Evolutionary conservation across 441 rosid genomes (phyloP).

Genomic region (Lagerstroemia fauriei): DNA sequence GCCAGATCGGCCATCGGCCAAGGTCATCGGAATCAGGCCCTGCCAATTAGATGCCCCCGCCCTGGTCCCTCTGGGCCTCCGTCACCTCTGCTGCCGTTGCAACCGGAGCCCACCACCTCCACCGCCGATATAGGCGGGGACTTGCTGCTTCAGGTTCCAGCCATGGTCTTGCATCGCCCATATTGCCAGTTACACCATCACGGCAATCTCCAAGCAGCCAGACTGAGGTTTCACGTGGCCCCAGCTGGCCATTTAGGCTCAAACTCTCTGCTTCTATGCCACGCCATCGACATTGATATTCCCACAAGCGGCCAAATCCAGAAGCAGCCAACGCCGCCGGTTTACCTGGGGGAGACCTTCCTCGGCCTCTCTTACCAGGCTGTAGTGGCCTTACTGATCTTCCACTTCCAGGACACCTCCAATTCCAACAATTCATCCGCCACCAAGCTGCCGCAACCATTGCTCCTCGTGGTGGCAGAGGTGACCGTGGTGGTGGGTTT

Average conservation of each 20-base stretch:
- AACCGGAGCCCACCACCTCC: not conserved
- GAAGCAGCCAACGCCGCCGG: too few species aligned
- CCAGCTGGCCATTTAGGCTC: too few species aligned
- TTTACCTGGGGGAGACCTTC: too few species aligned
- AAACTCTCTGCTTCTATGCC: too few species aligned
- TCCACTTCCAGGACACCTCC: constrained; percentile 10
- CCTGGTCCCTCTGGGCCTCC: not conserved
- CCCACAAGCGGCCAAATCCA: too few species aligned
- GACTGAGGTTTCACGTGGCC: not conserved
- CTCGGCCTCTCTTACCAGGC: constrained; percentile 8
- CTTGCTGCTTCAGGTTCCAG: not conserved
- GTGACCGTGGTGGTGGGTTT: constrained; percentile 10
- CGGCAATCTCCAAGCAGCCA: not conserved
- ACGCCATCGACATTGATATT: too few species aligned
- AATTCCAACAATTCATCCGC: not conserved
- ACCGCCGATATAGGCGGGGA: not conserved
- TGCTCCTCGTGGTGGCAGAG: constrained; percentile 11
- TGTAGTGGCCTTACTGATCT: constrained; percentile 2
- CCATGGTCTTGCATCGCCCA: not conserved
- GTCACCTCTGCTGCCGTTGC: not conserved
- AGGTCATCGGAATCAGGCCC: too few species aligned
- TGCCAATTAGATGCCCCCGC: not conserved
- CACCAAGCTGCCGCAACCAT: not conserved
- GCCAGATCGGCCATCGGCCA: too few species aligned
- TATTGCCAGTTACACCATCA: not conserved